Conservation (phyloP, 1,284 basidiomycete genomes). For the Malassezia japonica region DNA sequence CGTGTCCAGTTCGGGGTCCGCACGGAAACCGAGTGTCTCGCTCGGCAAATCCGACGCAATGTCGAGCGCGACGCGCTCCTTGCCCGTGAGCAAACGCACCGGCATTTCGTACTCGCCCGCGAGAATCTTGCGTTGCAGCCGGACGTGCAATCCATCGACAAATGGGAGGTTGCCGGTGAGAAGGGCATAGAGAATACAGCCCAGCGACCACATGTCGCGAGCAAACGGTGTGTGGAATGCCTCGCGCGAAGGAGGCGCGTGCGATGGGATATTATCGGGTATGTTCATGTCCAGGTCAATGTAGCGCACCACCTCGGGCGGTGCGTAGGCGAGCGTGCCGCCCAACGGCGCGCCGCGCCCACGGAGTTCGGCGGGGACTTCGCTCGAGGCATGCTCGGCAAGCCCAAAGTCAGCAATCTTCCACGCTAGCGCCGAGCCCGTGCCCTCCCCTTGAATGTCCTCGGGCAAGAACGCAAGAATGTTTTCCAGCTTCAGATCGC, state of each 20-base stretch:
- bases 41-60: neutral
- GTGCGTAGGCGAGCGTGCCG: slow-evolving; percentile 8
- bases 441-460: slow-evolving; percentile 25
- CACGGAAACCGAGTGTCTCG: neutral
- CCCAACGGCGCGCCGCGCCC: neutral
- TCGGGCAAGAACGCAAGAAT: slow-evolving; percentile 55
- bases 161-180: slow-evolving; percentile 10
- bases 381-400: slow-evolving; percentile 22
- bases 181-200: slow-evolving; percentile 15
- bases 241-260: neutral
- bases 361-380: neutral
- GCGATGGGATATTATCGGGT: slow-evolving; percentile 1
- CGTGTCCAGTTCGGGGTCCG: neutral
- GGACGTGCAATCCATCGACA: slow-evolving; percentile 4
- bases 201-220: slow-evolving; percentile 15
- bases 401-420: slow-evolving; percentile 56
- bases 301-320: slow-evolving; percentile 9
- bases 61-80: neutral
- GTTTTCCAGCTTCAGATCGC: slow-evolving; percentile 56
- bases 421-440: slow-evolving; percentile 8
- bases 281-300: slow-evolving; percentile 2
- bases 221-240: slow-evolving; percentile 2
- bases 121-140: slow-evolving; percentile 8
- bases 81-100: neutral
- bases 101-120: slow-evolving; percentile 12